These are phyloP conservation scores for Naganishia albida DNA, from an alignment of 1,284 basidiomycete genomes.

Conservation along the genomic window DNA sequence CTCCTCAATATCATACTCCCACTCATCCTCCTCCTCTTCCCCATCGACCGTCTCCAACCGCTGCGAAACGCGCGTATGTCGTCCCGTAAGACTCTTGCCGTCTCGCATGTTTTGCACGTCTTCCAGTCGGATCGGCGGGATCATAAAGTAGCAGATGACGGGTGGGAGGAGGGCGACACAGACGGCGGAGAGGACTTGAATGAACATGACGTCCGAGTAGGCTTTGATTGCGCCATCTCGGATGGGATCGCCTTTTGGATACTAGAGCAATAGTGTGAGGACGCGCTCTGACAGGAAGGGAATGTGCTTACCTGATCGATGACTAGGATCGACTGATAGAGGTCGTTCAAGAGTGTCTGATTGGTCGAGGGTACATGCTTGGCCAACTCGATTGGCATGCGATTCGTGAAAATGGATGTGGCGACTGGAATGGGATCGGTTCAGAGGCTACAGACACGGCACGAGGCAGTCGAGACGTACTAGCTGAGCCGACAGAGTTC, in stretches of 20 bases:
- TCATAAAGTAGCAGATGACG: conserved; percentile 49
- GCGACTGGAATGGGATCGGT: conserved; percentile 21
- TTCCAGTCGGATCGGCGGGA: conserved; percentile 53
- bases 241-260: conserved; percentile 60
- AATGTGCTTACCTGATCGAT: conserved; percentile 48
- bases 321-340: conserved; percentile 57
- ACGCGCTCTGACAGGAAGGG: conserved; percentile 42
- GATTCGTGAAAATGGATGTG: conserved; percentile 34
- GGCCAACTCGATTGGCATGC: conserved; percentile 61
- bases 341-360: conserved; percentile 48
- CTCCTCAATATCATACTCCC: conserved; percentile 8
- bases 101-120: conserved; percentile 57
- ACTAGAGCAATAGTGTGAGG: conserved; percentile 34
- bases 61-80: conserved; percentile 36
- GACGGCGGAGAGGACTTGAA: conserved; percentile 46
- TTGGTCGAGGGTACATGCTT: conserved; percentile 57
- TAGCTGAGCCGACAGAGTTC: conserved; percentile 58
- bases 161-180: conserved; percentile 52
- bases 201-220: conserved; percentile 52
- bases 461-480: conserved; percentile 45
- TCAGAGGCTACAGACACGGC: neutral
- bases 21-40: conserved; percentile 5
- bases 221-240: conserved; percentile 62
- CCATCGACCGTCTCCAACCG: neutral
- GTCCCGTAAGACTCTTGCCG: conserved; percentile 45